Percentiles rank a stretch among this genome's conserved stretches.
phyloP scores from a whole-genome alignment of 805 yeast genomes.

The Candida germanica region DNA sequence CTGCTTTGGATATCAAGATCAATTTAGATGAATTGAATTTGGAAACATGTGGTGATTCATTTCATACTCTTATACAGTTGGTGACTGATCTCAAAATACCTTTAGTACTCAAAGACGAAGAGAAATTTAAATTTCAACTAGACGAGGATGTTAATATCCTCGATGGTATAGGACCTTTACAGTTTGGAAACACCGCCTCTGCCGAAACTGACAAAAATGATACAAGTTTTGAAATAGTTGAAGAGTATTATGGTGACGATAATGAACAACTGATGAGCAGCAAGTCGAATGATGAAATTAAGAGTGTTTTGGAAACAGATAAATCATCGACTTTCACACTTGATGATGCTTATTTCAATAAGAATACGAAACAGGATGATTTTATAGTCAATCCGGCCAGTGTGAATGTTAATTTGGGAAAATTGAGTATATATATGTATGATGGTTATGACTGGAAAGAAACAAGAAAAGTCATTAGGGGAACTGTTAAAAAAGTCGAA shows the following conservation, averaged over 20 bases:
- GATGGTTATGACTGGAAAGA: slow-evolving; percentile 94
- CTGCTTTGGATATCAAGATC: slow-evolving; percentile 43
- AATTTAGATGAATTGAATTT: slow-evolving; percentile 47
- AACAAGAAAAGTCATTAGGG: slow-evolving; percentile 63
- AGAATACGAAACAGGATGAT: background rate
- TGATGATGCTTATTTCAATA: slow-evolving; percentile 10
- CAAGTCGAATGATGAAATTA: background rate
- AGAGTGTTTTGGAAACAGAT: background rate
- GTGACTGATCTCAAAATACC: slow-evolving; percentile 73
- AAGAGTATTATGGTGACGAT: slow-evolving; percentile 16
- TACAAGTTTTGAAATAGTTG: slow-evolving; percentile 15
- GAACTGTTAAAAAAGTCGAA: slow-evolving; percentile 65
- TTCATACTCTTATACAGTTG: slow-evolving; percentile 65
- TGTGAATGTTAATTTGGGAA: slow-evolving; percentile 34
- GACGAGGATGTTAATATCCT: slow-evolving; percentile 36
- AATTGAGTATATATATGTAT: slow-evolving; percentile 48
- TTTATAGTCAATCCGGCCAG: slow-evolving; percentile 11
- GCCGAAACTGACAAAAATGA: slow-evolving; percentile 6
- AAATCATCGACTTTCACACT: background rate
- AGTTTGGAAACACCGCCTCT: background rate
- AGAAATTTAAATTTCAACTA: slow-evolving; percentile 49
- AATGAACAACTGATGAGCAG: background rate
- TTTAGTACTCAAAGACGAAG: slow-evolving; percentile 53
- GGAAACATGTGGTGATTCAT: slow-evolving; percentile 80
- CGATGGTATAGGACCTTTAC: slow-evolving; percentile 36